phyloP scores from a whole-genome alignment of 2,329 filamentous ascomycete species.

The Aspergillus ustus region DNA sequence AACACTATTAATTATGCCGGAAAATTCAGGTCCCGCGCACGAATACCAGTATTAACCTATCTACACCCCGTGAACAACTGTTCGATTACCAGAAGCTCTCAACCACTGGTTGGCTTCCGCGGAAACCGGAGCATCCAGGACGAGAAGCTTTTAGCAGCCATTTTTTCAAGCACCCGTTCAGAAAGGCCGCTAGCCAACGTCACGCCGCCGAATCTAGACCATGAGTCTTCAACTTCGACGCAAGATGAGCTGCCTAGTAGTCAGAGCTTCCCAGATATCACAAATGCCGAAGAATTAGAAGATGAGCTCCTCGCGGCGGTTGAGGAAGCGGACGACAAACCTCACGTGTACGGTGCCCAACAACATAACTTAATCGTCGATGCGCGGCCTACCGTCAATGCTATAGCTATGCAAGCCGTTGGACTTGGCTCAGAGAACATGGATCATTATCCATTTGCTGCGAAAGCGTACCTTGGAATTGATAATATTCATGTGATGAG shows the following conservation, averaged over 20 bases:
- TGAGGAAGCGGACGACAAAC: conserved; percentile 63
- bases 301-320: conserved; percentile 66
- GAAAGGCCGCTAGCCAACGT: conserved; percentile 48
- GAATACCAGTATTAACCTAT: conserved; percentile 89
- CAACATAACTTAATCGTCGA: conserved; percentile 95
- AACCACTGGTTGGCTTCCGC: conserved; percentile 84
- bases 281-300: conserved; percentile 68
- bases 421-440: conserved; percentile 96
- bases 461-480: conserved; percentile 91
- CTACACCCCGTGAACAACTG: conserved; percentile 97
- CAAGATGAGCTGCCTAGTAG: conserved; percentile 49
- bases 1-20: conserved; percentile 94
- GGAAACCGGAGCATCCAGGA: conserved; percentile 93
- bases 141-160: conserved; percentile 88
- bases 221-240: conserved; percentile 53
- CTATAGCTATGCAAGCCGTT: conserved; percentile 89
- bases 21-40: conserved; percentile 82
- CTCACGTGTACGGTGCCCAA: conserved; percentile 84
- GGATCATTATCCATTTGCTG: conserved; percentile 92
- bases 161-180: conserved; percentile 75
- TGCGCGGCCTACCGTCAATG: conserved; percentile 91
- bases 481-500: conserved; percentile 99
- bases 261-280: conserved; percentile 56
- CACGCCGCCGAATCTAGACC: conserved; percentile 44
- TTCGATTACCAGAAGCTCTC: conserved; percentile 92